Evolutionary conservation across 2,329 filamentous ascomycete species (phyloP), one percentile per base, ranked within the genome.

Genomic region (Stachybotrys elegans): DNA sequence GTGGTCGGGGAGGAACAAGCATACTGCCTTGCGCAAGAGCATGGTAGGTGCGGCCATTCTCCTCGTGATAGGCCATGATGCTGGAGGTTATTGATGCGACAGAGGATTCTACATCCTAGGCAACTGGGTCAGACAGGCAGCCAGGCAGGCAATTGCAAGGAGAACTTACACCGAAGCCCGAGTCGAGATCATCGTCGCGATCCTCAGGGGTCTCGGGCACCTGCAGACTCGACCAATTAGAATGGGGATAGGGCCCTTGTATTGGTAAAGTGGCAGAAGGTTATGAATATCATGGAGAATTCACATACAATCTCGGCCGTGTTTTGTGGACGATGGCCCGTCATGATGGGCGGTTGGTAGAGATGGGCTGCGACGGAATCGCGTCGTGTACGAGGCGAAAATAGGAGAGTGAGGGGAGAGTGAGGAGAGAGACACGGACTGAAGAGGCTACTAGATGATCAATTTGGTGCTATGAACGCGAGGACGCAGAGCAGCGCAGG

Each of bases 1-100:
- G 22, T 14, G 8, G 2, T 2, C 12, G 14, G 12, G 22, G 8
- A 6, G 37, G 13, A n/a, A n/a, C 4, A 43, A 32, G 43, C 53
- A 37, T 42, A 57, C 53, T 57, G 29, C 54, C 55, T 31, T 49
- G 43, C 39, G 54, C 52, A 35, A 56, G 47, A 6, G 45, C 52
- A 41, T 49, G 47, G 27, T 55, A 50, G 21, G 43, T 44, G 23
- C 52, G 45, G 8, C 49, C 50, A 43, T 55, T 50, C 34, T 55
- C 50, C 31, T 45, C 40, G 4, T 47, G 48, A 27, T 50, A 50
- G 23, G 39, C 43, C 13, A 42, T 25, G 32, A 49, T 31, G 42
- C 48, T 49, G 8, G 45, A 49, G 17, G 44, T 40, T 16, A 49
- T 31, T 19, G 51, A 52, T 12, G 42, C 42, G 27, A 45, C 43